Base-by-base conservation (phyloP, 306 rosid species). In the Hippophae rhamnoides region DNA sequence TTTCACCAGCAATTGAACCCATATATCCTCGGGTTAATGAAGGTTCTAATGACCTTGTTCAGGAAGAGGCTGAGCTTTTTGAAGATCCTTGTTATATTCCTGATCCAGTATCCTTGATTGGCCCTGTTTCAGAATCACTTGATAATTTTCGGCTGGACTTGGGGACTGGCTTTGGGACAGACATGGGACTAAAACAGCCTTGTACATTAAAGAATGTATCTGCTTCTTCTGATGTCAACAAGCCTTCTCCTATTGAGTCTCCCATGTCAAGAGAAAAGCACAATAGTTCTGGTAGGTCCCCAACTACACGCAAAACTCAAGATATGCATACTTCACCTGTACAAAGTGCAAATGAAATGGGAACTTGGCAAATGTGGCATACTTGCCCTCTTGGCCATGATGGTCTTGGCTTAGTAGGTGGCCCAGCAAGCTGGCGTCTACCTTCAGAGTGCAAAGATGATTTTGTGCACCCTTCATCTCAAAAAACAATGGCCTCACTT, bases 341-440 rank as follows among this genome's bases (percentile, higher is more conserved):
- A 59, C 87, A 86, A 65, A 84, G 70, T 67, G 56, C 78, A 68
- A 80, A 64, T 60, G 97, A 82, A 65, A 82, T 66, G 64, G 93
- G 93, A 73, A 86, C 95, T 43, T 93, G 99, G 99, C 89, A 93
- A 70, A 88, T 93, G 99, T 93, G 99, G 99, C 83, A 69, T 58
- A 75, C 88, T 67, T 66, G 80, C 10, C 95, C 95, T 12, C 95
- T 93, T 73, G 95, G 86, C 58, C 99, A 88, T 76, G 99, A 93
- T 59, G 85, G 97, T 77, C 76, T 93, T 67, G 95, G 99, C 47
- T 70, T 88, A 71, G 85, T 76, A 7, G 85, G 99, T 68, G 84
- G 94, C 47, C 81, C 94, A 5, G 82, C 78, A 53, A 79, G 85
- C 84, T 93, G 99, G 99, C 82, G 85, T 72, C 70, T 75, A 58